These are phyloP conservation scores for Chrysanthemum lavandulifolium DNA, from an alignment of 129 eudicot genomes.

Conservation along the genomic window DNA sequence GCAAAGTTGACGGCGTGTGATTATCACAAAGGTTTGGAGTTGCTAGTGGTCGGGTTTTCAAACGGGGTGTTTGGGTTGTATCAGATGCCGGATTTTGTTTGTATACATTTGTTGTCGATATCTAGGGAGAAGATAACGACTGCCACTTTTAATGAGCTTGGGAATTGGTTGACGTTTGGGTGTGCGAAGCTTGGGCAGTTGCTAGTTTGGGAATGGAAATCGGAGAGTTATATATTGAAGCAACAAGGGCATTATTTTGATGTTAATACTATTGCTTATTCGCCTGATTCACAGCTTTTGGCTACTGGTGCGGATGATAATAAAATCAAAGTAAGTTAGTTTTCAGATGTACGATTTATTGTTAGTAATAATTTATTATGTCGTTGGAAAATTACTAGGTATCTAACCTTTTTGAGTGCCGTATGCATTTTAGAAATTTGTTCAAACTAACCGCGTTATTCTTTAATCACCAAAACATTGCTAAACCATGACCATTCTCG, in stretches of 20 bases:
- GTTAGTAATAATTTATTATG: background rate
- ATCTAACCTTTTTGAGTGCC: no score
- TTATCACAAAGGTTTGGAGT: conserved; percentile 78
- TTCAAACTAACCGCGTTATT: no score
- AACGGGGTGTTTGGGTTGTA: conserved; percentile 91
- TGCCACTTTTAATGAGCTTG: conserved; percentile 72
- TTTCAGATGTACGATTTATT: background rate
- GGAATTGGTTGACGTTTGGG: conserved; percentile 93
- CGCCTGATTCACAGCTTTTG: conserved; percentile 89
- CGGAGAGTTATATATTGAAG: conserved; percentile 86
- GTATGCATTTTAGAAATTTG: no score
- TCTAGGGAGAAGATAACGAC: conserved; percentile 91
- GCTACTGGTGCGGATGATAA: conserved; percentile 99
- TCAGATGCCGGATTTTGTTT: conserved; percentile 92
- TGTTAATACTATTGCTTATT: conserved; percentile 88
- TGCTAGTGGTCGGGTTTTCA: conserved; percentile 88
- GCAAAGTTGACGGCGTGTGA: conserved; percentile 75
- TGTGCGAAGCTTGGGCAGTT: conserved; percentile 96
- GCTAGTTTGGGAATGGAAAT: conserved; percentile 99
- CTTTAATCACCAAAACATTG: no score
- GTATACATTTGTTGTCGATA: conserved; percentile 87
- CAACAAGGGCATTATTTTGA: conserved; percentile 99
- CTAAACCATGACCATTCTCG: no score
- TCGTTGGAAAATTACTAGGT: background rate
- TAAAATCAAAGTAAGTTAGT: conserved; percentile 66